phyloP scores from a whole-genome alignment of 2,329 filamentous ascomycete genomes.

The Phaeosphaeria sp. region DNA sequence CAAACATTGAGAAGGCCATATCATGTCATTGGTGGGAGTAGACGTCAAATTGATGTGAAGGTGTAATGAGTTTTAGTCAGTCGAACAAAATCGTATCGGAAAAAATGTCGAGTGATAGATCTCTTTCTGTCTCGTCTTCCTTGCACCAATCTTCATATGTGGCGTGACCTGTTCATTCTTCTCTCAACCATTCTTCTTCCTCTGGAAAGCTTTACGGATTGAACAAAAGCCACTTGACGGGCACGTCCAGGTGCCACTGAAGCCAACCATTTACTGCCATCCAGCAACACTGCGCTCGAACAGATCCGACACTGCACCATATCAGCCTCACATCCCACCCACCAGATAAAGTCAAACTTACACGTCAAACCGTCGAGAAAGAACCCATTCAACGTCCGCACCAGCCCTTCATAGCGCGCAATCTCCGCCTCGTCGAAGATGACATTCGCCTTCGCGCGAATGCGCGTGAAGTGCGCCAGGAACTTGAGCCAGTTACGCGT shows the following conservation, averaged over 20 bases:
- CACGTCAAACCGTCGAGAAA: slow-evolving; percentile 18
- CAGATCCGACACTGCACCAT: slow-evolving; percentile 13
- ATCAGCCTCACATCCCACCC: slow-evolving; percentile 2
- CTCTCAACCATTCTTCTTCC: not conserved
- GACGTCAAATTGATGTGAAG: too few species aligned
- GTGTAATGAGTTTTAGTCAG: too few species aligned
- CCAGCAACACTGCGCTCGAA: slow-evolving; percentile 15
- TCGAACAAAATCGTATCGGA: too few species aligned
- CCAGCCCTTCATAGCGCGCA: slow-evolving; percentile 10
- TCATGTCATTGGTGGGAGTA: too few species aligned
- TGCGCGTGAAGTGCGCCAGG: slow-evolving; percentile 14
- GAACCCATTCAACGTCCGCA: slow-evolving; percentile 15
- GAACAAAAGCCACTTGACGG: not conserved
- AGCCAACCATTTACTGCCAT: not conserved
- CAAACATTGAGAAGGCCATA: too few species aligned
- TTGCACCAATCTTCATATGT: not conserved
- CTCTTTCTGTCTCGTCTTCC: too few species aligned
- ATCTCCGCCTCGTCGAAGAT: slow-evolving; percentile 13
- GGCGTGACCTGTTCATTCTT: too few species aligned
- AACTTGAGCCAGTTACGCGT: slow-evolving; percentile 28
- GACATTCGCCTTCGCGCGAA: slow-evolving; percentile 18
- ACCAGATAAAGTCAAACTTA: slow-evolving; percentile 7
- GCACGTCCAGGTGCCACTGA: not conserved
- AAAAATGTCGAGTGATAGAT: too few species aligned
- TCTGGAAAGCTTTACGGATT: not conserved